phyloP scores from a whole-genome alignment of 2,329 filamentous ascomycete genomes.

The Ophiostoma perfectum region DNA sequence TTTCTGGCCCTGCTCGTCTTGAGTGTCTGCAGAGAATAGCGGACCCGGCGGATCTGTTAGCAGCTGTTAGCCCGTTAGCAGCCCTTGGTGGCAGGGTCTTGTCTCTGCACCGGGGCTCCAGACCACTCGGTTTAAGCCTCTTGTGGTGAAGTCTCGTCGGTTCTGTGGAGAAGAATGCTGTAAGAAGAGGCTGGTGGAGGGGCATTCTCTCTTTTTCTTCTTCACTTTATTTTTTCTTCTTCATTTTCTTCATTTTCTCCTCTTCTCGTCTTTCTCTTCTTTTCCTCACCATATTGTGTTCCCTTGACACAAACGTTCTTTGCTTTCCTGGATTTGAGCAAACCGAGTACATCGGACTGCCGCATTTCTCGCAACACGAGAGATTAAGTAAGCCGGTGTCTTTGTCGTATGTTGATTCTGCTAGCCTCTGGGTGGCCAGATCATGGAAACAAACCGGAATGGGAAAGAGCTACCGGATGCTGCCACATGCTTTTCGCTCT shows the following conservation, averaged over 20 bases:
- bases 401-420: background rate
- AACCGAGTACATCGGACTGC: no score
- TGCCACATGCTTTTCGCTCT: conserved; percentile 7
- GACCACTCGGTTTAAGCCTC: background rate
- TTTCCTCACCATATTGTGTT: background rate
- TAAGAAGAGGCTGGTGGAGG: conserved; percentile 8
- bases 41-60: background rate
- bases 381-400: background rate
- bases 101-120: background rate
- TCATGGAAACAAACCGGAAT: conserved; percentile 10
- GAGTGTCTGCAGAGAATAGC: conserved; percentile 1
- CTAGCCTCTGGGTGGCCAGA: background rate
- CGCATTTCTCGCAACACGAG: no score
- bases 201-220: conserved; percentile 1
- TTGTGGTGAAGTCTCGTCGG: conserved; percentile 10
- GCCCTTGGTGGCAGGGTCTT: background rate
- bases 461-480: background rate
- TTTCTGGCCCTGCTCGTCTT: background rate
- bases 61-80: background rate
- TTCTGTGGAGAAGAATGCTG: conserved; percentile 1
- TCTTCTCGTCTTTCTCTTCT: background rate
- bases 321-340: no score
- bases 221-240: background rate
- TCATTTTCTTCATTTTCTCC: background rate
- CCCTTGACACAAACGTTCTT: no score